Percentiles rank a stretch among this genome's conserved stretches.
phyloP scores from a whole-genome alignment of 495 filamentous ascomycete species.

The Echria macrotheca region DNA sequence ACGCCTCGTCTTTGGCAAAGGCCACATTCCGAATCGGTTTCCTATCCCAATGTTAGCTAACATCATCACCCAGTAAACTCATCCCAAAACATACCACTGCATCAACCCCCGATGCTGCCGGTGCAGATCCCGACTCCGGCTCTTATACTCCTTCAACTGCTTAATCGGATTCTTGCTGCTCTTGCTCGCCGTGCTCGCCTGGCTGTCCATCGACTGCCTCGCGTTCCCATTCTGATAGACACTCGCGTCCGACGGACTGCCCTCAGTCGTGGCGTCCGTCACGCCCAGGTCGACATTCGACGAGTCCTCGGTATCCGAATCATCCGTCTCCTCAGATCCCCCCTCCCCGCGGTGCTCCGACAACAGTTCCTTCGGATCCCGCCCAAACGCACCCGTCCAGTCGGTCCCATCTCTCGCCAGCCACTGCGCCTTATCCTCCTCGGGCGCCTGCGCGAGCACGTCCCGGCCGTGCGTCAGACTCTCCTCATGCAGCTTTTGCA shows the following conservation, averaged over 20 bases:
- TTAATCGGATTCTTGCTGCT: slow-evolving; percentile 37
- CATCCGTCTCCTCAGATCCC: slow-evolving; percentile 33
- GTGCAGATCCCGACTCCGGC: slow-evolving; percentile 49
- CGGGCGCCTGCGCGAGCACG: slow-evolving; percentile 62
- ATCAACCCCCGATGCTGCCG: slow-evolving; percentile 66
- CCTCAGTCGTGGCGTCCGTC: slow-evolving; percentile 31
- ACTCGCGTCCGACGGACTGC: slow-evolving; percentile 1
- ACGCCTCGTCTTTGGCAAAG: slow-evolving; percentile 67
- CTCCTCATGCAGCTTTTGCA: slow-evolving; percentile 70
- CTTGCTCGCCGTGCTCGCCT: slow-evolving; percentile 11
- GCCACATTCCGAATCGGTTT: slow-evolving; percentile 60
- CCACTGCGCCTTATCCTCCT: slow-evolving; percentile 71
- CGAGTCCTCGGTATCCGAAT: slow-evolving; percentile 32
- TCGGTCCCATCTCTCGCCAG: slow-evolving; percentile 73
- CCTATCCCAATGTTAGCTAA: slow-evolving; percentile 16
- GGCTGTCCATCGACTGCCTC: slow-evolving; percentile 16
- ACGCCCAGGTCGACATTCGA: slow-evolving; percentile 40
- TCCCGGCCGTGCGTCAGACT: slow-evolving; percentile 73
- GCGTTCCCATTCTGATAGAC: slow-evolving; percentile 1
- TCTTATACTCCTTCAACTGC: slow-evolving; percentile 50
- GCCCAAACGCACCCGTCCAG: slow-evolving; percentile 80
- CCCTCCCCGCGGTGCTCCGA: slow-evolving; percentile 22
- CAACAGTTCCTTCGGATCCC: slow-evolving; percentile 49
- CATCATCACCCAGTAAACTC: not conserved
- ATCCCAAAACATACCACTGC: slow-evolving; percentile 54